Evolutionary conservation across 1,284 basidiomycete genomes (phyloP), one percentile per base, ranked within the genome.

Genomic region (Fomitopsis pinicola): DNA sequence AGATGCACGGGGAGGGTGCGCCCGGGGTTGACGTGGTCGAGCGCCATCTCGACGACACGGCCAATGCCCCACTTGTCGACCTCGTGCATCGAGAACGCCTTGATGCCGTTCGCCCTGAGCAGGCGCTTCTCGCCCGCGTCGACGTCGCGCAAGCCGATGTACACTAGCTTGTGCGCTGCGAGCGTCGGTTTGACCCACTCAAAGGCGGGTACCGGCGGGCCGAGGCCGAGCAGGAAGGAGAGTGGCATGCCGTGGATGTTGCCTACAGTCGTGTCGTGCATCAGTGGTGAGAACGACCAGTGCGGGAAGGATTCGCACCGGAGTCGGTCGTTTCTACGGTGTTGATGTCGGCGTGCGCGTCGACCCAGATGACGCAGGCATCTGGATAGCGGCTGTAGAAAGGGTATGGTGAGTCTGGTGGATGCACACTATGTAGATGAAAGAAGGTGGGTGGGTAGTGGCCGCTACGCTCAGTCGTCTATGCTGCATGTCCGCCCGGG

Each of bases 221-320:
- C 84, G 61, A 95, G 78, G 5, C 92, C 91, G 59, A 95, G 83
- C 58, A 99, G 86, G 86, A 99, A 99, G 19, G 97, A 94, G 55
- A 98, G 85, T 42, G 97, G 97, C 89, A 97, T 98, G 65, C 97
- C 97, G 78, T 99, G 97, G 64, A 99, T 88, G 77, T 99, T 98
- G 52, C 97, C 88, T 88, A 71, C 33, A 36, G 1, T 42, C 30
- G 7, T 44, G 58, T 63, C 54, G 50, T 3, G 36, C 6, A 9
- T 50, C 28, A 46, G 45, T 19, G 42, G 1, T 8, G 10, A 8
- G 42, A 19, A 44, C 2, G 22, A 2, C 22, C 22, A 19, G 4
- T 17, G 42, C 17, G n/a, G 42, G 4, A 15, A 19, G 55, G 30
- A 1, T 33, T 8, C 77, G 56, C 70, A 84, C 87, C 96, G 61